Evolutionary conservation across 495 filamentous ascomycete species (phyloP).

Genomic region (Venustampulla echinocandica): DNA sequence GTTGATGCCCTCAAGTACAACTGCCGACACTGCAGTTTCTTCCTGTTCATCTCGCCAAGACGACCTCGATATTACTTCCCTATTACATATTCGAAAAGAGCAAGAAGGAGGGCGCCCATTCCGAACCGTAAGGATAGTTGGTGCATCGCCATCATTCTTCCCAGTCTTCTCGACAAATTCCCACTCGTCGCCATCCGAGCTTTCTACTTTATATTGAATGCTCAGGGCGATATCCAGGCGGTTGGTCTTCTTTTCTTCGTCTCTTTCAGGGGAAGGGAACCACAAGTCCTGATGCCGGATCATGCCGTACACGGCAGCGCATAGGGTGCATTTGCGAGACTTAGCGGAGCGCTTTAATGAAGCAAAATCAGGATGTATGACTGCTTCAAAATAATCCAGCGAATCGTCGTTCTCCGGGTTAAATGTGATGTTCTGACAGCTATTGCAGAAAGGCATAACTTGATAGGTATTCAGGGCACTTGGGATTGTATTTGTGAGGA

Average conservation of each 20-base stretch:
- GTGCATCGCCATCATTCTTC: not conserved
- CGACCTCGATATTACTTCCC: conserved; percentile 1
- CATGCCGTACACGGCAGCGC: conserved; percentile 3
- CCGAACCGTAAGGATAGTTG: not conserved
- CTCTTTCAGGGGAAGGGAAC: conserved; percentile 2
- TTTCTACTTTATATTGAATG: conserved; percentile 1
- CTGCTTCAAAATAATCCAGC: conserved; percentile 3
- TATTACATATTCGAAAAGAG: conserved; percentile 2
- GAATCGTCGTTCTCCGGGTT: conserved; percentile 4
- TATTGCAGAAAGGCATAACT: conserved; percentile 1
- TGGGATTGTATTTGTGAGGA: too few relatives aligned
- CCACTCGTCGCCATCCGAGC: conserved; percentile 2
- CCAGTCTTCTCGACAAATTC: not conserved
- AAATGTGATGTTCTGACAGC: conserved; percentile 3
- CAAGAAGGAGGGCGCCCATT: not conserved
- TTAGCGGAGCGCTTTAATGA: conserved; percentile 3
- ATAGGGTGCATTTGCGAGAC: conserved; percentile 1
- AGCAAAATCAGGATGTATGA: conserved; percentile 4
- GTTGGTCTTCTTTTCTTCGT: not conserved
- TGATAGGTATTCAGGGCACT: not conserved
- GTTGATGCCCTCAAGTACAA: not conserved
- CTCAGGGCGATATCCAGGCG: not conserved
- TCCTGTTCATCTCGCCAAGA: not conserved
- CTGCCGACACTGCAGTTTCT: conserved; percentile 1
- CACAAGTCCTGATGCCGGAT: conserved; percentile 1